A percentile compares a stretch with the other conserved stretches of the same genome.
Evolutionary conservation across 768 basidiomycete species (phyloP).

Genomic region (Cubamyces sp.): DNA sequence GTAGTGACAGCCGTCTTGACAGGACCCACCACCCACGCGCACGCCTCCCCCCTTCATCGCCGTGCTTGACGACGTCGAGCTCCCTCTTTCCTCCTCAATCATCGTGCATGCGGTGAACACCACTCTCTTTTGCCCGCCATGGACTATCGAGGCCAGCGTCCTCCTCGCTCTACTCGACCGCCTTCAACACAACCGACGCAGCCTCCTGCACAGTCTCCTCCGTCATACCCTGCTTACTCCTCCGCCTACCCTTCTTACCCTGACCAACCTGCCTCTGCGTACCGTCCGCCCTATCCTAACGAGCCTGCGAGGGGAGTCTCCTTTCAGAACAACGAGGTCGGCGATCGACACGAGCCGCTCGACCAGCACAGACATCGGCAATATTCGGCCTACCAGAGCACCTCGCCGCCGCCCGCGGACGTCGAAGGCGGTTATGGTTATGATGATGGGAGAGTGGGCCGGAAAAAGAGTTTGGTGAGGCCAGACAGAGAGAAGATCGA

Average conservation of each 20-base stretch:
- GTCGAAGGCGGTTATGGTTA: slow-evolving; percentile 49
- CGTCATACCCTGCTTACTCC: slow-evolving; percentile 27
- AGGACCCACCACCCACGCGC: slow-evolving; percentile 19
- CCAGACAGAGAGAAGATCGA: slow-evolving; percentile 98
- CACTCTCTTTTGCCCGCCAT: slow-evolving; percentile 31
- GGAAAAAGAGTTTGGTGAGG: slow-evolving; percentile 91
- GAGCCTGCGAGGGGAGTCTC: slow-evolving; percentile 52
- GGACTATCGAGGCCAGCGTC: slow-evolving; percentile 41
- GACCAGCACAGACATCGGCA: slow-evolving; percentile 57
- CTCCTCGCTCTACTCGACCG: slow-evolving; percentile 41
- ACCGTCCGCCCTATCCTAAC: slow-evolving; percentile 24
- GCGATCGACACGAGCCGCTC: slow-evolving; percentile 63
- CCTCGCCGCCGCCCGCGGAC: slow-evolving; percentile 34
- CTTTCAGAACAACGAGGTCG: slow-evolving; percentile 70
- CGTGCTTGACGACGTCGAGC: slow-evolving; percentile 26
- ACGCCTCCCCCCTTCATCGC: slow-evolving; percentile 19
- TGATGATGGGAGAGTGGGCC: slow-evolving; percentile 55
- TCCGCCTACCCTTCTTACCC: slow-evolving; percentile 30
- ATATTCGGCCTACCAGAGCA: slow-evolving; percentile 50
- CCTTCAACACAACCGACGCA: slow-evolving; percentile 32
- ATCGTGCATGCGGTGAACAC: slow-evolving; percentile 33
- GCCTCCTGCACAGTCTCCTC: slow-evolving; percentile 31
- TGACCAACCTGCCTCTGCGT: slow-evolving; percentile 23
- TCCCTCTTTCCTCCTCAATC: slow-evolving; percentile 5
- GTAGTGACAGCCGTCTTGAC: slow-evolving; percentile 6